These are phyloP conservation scores for Fusarium chlamydosporum DNA, from an alignment of 2,329 filamentous ascomycete species.

Conservation along the genomic window DNA sequence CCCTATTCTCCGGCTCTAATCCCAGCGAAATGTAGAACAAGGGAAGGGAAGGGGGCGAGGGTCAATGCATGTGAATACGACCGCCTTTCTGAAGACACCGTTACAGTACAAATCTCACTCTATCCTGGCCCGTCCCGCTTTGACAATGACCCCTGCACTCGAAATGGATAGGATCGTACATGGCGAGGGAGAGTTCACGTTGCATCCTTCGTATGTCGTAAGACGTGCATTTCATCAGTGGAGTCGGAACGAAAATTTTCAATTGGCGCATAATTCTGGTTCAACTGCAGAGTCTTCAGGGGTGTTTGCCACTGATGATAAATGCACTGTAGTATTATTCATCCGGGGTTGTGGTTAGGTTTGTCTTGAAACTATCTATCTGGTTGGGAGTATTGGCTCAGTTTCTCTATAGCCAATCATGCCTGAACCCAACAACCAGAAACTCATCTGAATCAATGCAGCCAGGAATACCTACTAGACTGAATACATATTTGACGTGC, in stretches of 20 bases:
- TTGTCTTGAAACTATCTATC: background rate
- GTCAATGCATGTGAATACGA: conserved; percentile 1
- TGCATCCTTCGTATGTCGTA: conserved; percentile 2
- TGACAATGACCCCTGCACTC: background rate
- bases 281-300: background rate
- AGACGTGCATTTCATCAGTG: background rate
- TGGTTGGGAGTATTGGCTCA: background rate
- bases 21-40: background rate
- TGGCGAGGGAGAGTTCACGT: background rate
- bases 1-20: background rate
- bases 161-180: background rate
- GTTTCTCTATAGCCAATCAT: background rate
- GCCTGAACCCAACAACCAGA: background rate
- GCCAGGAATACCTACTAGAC: background rate
- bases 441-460: background rate
- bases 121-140: conserved; percentile 8
- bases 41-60: no score
- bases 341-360: background rate
- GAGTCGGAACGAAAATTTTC: background rate
- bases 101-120: background rate
- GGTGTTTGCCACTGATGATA: background rate
- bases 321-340: background rate
- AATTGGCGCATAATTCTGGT: conserved; percentile 1
- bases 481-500: background rate
- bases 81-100: background rate